phyloP scores from a whole-genome alignment of 1,284 basidiomycete genomes.

The Moesziomyces parantarcticus region DNA sequence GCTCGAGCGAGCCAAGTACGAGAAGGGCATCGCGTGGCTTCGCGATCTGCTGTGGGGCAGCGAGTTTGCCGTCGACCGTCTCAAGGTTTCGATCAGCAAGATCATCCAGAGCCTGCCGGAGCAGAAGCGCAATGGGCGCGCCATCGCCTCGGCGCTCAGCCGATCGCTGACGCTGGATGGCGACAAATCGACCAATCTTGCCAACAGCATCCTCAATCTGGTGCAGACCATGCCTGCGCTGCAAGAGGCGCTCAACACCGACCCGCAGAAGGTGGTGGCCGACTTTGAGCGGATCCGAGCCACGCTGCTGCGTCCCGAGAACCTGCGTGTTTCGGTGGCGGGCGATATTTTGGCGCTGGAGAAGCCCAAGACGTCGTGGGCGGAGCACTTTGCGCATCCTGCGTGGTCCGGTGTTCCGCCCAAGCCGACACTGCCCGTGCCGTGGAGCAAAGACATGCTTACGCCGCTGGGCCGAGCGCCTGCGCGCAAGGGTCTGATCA shows the following conservation, averaged over 20 bases:
- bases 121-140: conserved; percentile 87
- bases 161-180: conserved; percentile 77
- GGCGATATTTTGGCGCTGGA: conserved; percentile 82
- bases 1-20: conserved; percentile 83
- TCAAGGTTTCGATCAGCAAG: conserved; percentile 88
- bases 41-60: conserved; percentile 86
- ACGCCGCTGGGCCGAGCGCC: conserved; percentile 81
- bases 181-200: conserved; percentile 78
- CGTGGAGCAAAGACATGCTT: conserved; percentile 77
- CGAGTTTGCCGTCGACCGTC: conserved; percentile 85
- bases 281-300: conserved; percentile 56
- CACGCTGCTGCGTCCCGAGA: conserved; percentile 74
- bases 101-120: conserved; percentile 91
- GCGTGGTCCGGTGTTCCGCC: conserved; percentile 11
- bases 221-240: conserved; percentile 83
- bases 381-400: conserved; percentile 14
- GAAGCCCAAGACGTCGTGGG: conserved; percentile 74
- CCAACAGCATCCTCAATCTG: conserved; percentile 79
- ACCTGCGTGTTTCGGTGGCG: conserved; percentile 85
- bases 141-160: conserved; percentile 80
- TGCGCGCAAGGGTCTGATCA: conserved; percentile 77
- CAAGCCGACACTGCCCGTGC: conserved; percentile 75
- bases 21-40: conserved; percentile 85
- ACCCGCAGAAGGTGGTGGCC: conserved; percentile 50
- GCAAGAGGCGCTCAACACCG: conserved; percentile 73